These are phyloP conservation scores for Collybia sordida DNA, from an alignment of 768 basidiomycete genomes.

Conservation along the genomic window DNA sequence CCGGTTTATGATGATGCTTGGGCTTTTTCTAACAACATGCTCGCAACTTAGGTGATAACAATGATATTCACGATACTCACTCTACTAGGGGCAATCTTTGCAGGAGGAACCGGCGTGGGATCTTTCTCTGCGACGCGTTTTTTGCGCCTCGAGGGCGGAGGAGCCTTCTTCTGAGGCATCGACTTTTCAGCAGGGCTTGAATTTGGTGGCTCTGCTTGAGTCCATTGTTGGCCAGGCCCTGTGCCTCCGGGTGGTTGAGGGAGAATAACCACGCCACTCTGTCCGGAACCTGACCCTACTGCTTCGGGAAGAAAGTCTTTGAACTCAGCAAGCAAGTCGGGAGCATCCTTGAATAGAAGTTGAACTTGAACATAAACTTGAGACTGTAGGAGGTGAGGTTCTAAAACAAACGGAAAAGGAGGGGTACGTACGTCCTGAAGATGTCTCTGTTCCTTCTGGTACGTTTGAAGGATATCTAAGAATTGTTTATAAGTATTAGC, in stretches of 20 bases:
- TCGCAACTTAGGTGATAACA: slow-evolving; percentile 2
- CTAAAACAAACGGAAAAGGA: slow-evolving; percentile 6
- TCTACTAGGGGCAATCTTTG: slow-evolving; percentile 47
- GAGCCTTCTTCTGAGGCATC: slow-evolving; percentile 37
- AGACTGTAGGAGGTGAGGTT: slow-evolving; percentile 34
- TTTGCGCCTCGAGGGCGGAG: slow-evolving; percentile 51
- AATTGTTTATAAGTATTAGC: slow-evolving; percentile 93
- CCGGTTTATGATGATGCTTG: slow-evolving; percentile 62
- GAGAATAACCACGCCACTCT: slow-evolving; percentile 45
- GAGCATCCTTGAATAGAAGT: slow-evolving; percentile 76
- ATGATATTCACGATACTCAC: slow-evolving; percentile 30
- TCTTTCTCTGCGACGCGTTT: slow-evolving; percentile 72
- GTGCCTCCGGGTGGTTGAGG: slow-evolving; percentile 37
- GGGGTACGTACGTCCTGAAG: slow-evolving; percentile 62
- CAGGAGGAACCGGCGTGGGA: slow-evolving; percentile 52
- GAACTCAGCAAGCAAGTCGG: slow-evolving; percentile 78
- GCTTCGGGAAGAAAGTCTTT: slow-evolving; percentile 78
- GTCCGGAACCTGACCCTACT: slow-evolving; percentile 38
- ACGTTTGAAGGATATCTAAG: slow-evolving; percentile 83
- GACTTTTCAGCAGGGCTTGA: slow-evolving; percentile 37
- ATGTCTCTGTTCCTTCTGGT: slow-evolving; percentile 81
- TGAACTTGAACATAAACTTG: slow-evolving; percentile 84
- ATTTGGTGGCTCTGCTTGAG: slow-evolving; percentile 33
- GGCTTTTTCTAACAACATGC: slow-evolving; percentile 52
- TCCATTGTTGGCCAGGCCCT: slow-evolving; percentile 36